Base-by-base conservation (phyloP, 495 filamentous ascomycete genomes). In the Penicillium verhagenii region DNA sequence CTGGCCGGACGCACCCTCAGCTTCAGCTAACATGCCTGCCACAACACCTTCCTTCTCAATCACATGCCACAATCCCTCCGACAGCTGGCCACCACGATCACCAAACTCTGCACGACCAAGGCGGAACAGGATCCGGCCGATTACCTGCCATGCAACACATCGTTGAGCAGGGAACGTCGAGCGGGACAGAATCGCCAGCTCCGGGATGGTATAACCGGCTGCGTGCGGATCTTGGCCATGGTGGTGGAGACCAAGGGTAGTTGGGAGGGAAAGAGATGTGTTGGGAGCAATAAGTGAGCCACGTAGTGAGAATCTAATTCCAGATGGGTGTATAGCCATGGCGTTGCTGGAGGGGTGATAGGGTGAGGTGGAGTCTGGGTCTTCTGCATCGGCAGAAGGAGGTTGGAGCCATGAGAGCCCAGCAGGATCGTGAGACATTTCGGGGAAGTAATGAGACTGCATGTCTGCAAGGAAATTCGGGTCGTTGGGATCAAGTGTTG, bases 161-260 rank as follows among this genome's bases (percentile, higher is more conserved):
- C 95, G 78, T 73, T 98, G 94, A 1, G 85, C 82, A 4, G 95
- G 82, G 48, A 95, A 91, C 0, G 85, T 81, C 38, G 87, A 92
- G n/a, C 91, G 80, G 20, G 89, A 85, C 31, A 97, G 75, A 16
- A 87, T 82, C 7, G 92, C 88, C 2, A 98, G 78, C 70, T 98
- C 94, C 0, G 87, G 86, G 24, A 98, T 80, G 1, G 95, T 97
- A 68, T 98, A 98, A 0, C 94, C 94, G 0, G 94, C 94, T 0
- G 92, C 90, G 62, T 94, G 90, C 11, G 94, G 94, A 6, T 95
- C 92, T 40, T 95, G 85, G 56, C 86, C 92, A 69, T 98, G 94
- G 69, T 98, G 94, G 70, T 98, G 94, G 35, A 98, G 79, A 1
- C 94, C 94, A 23, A 87, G 79, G 13, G 79, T 85, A 1, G 81